Base-by-base conservation (phyloP, 2,329 filamentous ascomycete genomes). In the Penicillium janthinellum region DNA sequence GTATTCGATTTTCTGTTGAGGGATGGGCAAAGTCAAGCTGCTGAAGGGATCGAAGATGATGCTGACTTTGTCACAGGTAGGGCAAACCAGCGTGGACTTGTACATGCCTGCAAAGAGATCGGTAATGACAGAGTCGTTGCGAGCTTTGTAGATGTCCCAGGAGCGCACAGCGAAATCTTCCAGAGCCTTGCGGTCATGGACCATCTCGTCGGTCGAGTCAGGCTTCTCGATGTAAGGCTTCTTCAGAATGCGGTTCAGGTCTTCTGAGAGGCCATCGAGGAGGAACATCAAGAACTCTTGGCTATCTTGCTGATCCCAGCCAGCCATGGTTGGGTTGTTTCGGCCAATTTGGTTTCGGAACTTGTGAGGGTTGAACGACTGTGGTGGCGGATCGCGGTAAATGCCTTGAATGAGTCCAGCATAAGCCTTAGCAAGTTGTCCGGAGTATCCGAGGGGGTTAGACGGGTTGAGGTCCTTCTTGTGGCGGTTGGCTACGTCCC, bases 1-100 rank as follows among this genome's bases (percentile, higher is more conserved):
- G 59, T 81, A 83, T 90, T 92, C 96, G 47, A 91, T 84, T 64
- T 89, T 92, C 73, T 95, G 90, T 56, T 96, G 86, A 0, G 95
- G 95, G 37, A 99, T 81, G 58, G 96, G 95, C 25, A 99, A 81
- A 0, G 95, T 97, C 60, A 99, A 79, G 65, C 96, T 95, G 75
- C 92, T 97, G 82, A 96, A 99, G 0, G 95, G 95, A 73, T 99
- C 95, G 71, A 99, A 99, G 0, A 95, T 98, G 69, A 99, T 96
- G 84, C 93, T 97, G 77, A 98, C 90, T 79, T 98, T 99, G 67
- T 89, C 85, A 75, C 95, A 99, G 7, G 84, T 85, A 0, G 95
- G 95, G 72, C 95, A 99, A 64, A 95, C 89, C 64, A 99, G 85
- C 0, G 94, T 98, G 47, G 96, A 98, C 79, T 98, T 97, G 84